These are phyloP conservation scores for Silene vulgaris DNA, from an alignment of 179 eudicot genomes.

Conservation along the genomic window DNA sequence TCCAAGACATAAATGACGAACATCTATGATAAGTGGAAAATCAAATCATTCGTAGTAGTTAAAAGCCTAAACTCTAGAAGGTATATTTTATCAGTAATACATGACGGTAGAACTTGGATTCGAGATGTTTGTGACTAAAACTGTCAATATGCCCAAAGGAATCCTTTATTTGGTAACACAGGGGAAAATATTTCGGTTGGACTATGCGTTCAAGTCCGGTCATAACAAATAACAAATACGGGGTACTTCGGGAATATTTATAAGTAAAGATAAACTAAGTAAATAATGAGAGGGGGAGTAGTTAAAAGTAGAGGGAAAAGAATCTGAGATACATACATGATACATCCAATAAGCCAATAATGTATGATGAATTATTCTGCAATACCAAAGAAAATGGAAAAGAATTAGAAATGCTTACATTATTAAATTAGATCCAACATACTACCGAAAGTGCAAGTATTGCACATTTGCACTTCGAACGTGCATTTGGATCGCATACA, in stretches of 20 bases:
- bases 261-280: neutral
- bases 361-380: constrained; percentile 1
- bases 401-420: neutral
- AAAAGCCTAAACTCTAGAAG: neutral
- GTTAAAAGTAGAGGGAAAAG: neutral
- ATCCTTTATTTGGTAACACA: neutral
- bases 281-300: neutral
- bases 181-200: too few species aligned
- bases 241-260: too few species aligned
- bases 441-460: too few species aligned
- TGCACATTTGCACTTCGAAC: too few species aligned
- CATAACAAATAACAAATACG: too few species aligned
- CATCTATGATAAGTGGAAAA: neutral
- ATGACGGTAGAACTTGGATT: neutral
- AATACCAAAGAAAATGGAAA: neutral
- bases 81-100: neutral
- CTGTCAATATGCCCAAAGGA: neutral
- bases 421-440: too few species aligned
- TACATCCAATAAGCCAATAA: neutral
- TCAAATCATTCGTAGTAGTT: too few species aligned
- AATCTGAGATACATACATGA: neutral
- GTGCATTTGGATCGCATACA: too few species aligned
- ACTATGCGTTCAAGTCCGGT: too few species aligned
- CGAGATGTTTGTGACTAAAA: neutral
- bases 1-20: neutral